Base-by-base conservation (phyloP, 1,139 yeast species). In the Yamadazyma jaroonii region DNA sequence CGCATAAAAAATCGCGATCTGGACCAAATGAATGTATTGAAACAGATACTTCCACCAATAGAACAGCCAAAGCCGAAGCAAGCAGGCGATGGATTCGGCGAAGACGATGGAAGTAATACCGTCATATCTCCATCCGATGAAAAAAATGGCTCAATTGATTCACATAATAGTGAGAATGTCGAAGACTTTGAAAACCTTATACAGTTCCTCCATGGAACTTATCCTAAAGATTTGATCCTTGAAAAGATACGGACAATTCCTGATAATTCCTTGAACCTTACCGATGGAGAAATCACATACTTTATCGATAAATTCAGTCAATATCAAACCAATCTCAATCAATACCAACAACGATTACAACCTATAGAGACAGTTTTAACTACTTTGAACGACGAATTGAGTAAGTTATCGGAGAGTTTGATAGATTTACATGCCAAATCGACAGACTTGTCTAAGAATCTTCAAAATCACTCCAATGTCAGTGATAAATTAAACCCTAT, bases 401-500 rank as follows among this genome's bases (percentile, higher is more conserved):
- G 72, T 6, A 65, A 71, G 13, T 64, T 87, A 33, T 81, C 94
- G 0, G 62, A 73, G 2, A 74, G 84, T 43, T 78, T 94, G 4
- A 59, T 74, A 2, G 63, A 74, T 7, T 64, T 90, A 27, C 80
- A 83, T 41, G 60, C 68, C 30, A 75, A 84, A 40, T 74, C 73
- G 11, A 49, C 51, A 13, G 55, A 55, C 13, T 48, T 70, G 15
- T 55, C 72, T 1, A 41, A 48, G 6, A 61, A 63, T 37, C 52
- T 87, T 4, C 65, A 69, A 9, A 57, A 65, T 31, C 83, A 88
- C 45, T 73, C 77, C 13, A 56, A 62, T 25, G 64, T 82, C 3
- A 82, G 83, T 25, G 72, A 68, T 21, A 72, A 73, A 38, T 71
- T 89, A 42, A 76, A 81, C 10, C 95, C 95, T 0, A 64, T 86